Conservation (phyloP, 306 rosid species). For the Gastrolobium villosum region DNA sequence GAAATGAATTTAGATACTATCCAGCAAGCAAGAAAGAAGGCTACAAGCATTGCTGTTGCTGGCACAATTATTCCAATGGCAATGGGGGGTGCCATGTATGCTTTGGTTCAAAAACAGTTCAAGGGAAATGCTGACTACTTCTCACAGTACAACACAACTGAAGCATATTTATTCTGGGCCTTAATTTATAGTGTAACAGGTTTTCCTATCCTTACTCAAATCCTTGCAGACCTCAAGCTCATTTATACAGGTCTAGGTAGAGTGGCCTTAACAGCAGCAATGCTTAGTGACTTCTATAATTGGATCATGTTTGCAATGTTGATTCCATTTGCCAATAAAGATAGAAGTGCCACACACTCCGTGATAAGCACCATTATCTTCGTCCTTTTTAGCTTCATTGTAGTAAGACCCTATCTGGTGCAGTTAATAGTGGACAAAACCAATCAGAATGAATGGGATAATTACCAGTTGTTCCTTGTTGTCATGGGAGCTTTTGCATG, state of each 20-base stretch:
- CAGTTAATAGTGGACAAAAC: neutral
- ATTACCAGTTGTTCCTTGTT: conserved; percentile 42
- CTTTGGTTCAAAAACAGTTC: neutral
- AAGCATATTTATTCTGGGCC: conserved; percentile 50
- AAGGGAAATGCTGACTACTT: neutral
- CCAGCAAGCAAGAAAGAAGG: conserved; percentile 42
- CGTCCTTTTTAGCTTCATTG: conserved; percentile 9
- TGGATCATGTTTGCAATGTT: conserved; percentile 53
- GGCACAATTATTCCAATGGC: conserved; percentile 49
- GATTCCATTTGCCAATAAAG: conserved; percentile 35
- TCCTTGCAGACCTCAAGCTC: conserved; percentile 58
- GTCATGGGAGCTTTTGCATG: conserved; percentile 45
- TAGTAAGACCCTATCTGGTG: conserved; percentile 44
- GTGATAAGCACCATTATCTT: conserved; percentile 22
- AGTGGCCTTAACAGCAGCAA: conserved; percentile 50
- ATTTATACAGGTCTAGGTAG: conserved; percentile 54
- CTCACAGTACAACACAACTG: neutral
- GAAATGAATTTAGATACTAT: conserved; percentile 56
- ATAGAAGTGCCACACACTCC: neutral
- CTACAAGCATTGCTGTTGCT: conserved; percentile 47
- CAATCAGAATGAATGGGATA: conserved; percentile 40
- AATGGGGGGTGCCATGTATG: conserved; percentile 41
- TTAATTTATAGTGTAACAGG: conserved; percentile 50
- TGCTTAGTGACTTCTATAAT: conserved; percentile 48
- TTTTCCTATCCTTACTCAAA: conserved; percentile 53